phyloP scores from a whole-genome alignment of 768 basidiomycete species.

The Cystobasidium ongulense region DNA sequence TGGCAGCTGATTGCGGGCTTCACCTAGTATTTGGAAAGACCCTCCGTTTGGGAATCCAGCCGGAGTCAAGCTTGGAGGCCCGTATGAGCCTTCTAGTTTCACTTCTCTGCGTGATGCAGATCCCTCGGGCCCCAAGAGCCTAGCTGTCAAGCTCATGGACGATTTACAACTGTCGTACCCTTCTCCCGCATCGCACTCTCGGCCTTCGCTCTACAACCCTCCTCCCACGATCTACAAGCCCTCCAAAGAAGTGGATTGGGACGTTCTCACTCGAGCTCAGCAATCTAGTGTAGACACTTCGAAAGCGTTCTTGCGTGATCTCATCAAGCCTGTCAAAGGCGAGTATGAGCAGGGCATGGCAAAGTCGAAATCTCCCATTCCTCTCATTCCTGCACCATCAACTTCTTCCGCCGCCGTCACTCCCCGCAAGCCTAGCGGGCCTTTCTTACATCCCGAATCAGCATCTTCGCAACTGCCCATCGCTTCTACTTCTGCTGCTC shows the following conservation, averaged over 20 bases:
- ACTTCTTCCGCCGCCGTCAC: background rate
- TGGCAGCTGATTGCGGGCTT: background rate
- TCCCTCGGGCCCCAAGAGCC: background rate
- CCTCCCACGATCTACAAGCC: background rate
- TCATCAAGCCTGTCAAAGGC: background rate
- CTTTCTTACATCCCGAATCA: background rate
- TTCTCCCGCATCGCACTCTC: background rate
- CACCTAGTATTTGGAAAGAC: background rate
- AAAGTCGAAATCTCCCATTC: background rate
- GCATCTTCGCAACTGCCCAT: background rate
- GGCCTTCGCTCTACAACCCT: background rate
- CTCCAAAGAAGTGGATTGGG: background rate
- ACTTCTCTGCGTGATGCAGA: background rate
- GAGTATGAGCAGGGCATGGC: background rate
- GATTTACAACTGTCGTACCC: background rate
- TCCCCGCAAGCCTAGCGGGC: background rate
- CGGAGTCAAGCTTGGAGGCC: background rate
- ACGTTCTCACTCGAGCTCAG: background rate
- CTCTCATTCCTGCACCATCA: background rate
- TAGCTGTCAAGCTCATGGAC: slow-evolving; percentile 11
- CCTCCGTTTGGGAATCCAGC: background rate
- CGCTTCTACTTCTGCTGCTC: background rate
- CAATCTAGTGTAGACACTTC: background rate
- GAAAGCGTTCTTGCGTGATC: slow-evolving; percentile 1
- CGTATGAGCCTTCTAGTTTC: background rate